phyloP scores from a whole-genome alignment of 768 basidiomycete genomes.

The Hygrophorus pudorinus region DNA sequence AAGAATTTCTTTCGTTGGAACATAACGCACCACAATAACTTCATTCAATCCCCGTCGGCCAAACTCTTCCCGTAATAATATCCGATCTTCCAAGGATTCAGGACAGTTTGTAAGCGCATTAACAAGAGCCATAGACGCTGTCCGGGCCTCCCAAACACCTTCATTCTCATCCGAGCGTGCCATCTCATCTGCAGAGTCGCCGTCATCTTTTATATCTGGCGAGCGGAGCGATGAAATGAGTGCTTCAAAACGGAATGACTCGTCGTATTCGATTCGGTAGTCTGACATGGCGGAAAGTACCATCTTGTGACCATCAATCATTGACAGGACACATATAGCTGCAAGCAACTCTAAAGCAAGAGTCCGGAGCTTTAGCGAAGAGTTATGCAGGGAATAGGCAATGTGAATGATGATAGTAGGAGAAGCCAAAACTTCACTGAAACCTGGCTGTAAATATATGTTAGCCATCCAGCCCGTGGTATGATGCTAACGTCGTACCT shows the following conservation, averaged over 20 bases:
- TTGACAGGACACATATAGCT: conserved; percentile 70
- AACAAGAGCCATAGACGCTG: conserved; percentile 64
- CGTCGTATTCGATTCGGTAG: conserved; percentile 58
- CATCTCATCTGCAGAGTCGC: conserved; percentile 19
- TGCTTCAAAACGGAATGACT: conserved; percentile 72
- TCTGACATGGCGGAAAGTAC: conserved; percentile 77
- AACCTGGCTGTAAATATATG: conserved; percentile 47
- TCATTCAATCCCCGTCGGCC: conserved; percentile 76
- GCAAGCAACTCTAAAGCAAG: conserved; percentile 72
- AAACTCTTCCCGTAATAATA: conserved; percentile 76
- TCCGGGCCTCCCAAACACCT: conserved; percentile 74
- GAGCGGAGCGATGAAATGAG: conserved; percentile 55
- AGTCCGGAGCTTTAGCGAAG: conserved; percentile 59
- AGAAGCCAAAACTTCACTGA: conserved; percentile 52
- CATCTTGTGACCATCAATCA: conserved; percentile 58
- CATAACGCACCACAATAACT: conserved; percentile 59
- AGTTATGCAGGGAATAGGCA: conserved; percentile 55
- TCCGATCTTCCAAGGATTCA: conserved; percentile 67
- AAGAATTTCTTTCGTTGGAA: neutral
- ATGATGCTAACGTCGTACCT: conserved; percentile 37
- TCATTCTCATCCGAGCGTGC: conserved; percentile 45
- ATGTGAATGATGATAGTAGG: conserved; percentile 64
- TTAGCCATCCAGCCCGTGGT: conserved; percentile 5
- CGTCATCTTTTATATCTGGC: conserved; percentile 32
- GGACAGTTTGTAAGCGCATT: conserved; percentile 75